phyloP scores from a whole-genome alignment of 164 flowering plant genomes.

The Nelumbo lutea region DNA sequence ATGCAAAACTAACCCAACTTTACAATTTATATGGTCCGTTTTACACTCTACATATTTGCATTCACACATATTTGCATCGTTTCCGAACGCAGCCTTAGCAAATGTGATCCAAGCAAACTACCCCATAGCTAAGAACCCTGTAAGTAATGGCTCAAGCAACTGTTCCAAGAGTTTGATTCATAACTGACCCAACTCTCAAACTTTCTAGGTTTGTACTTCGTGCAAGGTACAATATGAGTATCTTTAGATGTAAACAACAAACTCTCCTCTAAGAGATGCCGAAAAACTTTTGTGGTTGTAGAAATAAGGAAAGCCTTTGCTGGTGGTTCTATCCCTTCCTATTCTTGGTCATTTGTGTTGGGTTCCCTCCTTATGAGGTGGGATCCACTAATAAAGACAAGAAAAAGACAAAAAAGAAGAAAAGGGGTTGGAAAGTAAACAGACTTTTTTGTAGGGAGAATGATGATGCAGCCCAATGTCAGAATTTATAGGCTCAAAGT shows the following conservation, averaged over 20 bases:
- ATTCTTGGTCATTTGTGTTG: constrained; percentile 32
- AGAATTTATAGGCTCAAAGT: too few species aligned
- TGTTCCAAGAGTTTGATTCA: constrained; percentile 34
- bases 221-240: constrained; percentile 87
- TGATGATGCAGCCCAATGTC: too few species aligned
- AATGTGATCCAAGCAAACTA: constrained; percentile 23
- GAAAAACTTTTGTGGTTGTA: constrained; percentile 59
- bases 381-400: too few species aligned
- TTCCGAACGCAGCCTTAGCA: constrained; percentile 6
- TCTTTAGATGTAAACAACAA: constrained; percentile 57
- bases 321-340: constrained; percentile 48
- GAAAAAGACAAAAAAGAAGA: too few species aligned
- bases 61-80: too few species aligned
- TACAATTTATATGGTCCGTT: too few species aligned
- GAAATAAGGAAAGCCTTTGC: constrained; percentile 64
- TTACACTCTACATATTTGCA: too few species aligned
- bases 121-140: constrained; percentile 25
- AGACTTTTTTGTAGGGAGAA: too few species aligned
- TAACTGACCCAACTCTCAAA: constrained; percentile 32
- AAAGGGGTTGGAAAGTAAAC: too few species aligned
- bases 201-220: constrained; percentile 81
- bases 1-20: too few species aligned
- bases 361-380: too few species aligned
- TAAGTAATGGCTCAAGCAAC: constrained; percentile 24
- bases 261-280: constrained; percentile 76